These are phyloP conservation scores for Zalaria obscura DNA, from an alignment of 2,329 filamentous ascomycete species.

Conservation along the genomic window DNA sequence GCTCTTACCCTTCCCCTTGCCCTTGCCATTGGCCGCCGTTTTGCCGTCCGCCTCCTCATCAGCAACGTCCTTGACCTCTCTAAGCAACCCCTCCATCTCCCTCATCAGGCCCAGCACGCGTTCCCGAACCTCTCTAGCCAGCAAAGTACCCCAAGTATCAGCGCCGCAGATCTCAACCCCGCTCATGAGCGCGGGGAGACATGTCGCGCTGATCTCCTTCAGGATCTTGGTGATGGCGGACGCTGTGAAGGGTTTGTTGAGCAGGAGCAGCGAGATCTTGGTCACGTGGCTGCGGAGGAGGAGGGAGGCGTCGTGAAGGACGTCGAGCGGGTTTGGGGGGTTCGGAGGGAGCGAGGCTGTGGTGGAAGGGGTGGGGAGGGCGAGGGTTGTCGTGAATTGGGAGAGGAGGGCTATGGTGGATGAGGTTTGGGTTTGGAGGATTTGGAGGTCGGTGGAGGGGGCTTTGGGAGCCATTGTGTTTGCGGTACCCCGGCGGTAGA, in stretches of 20 bases:
- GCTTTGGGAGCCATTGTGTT: too few relatives aligned
- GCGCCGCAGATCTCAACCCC: conserved; percentile 52
- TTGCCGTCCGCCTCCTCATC: conserved; percentile 20
- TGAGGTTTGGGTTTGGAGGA: conserved; percentile 14
- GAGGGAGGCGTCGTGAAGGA: conserved; percentile 57
- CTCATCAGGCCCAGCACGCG: conserved; percentile 45
- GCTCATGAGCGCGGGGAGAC: conserved; percentile 62
- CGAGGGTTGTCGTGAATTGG: conserved; percentile 16
- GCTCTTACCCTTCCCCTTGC: conserved; percentile 31
- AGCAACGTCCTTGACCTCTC: conserved; percentile 45
- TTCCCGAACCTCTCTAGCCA: conserved; percentile 49
- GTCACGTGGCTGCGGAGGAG: conserved; percentile 73
- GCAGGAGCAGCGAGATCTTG: conserved; percentile 73
- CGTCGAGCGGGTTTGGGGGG: conserved; percentile 42
- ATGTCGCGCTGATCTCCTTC: conserved; percentile 53
- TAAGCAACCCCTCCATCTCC: conserved; percentile 48
- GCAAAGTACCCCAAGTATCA: conserved; percentile 45
- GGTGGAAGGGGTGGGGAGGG: conserved; percentile 11
- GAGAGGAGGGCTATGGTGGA: conserved; percentile 17
- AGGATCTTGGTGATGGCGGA: conserved; percentile 59
- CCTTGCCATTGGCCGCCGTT: conserved; percentile 6
- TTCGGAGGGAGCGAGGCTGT: conserved; percentile 12
- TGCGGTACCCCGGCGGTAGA: too few relatives aligned
- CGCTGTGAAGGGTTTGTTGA: conserved; percentile 76
- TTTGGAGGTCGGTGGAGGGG: conserved; percentile 10